phyloP scores from a whole-genome alignment of 163 green algal species.

The Coccomyxa subellipsoidea region DNA sequence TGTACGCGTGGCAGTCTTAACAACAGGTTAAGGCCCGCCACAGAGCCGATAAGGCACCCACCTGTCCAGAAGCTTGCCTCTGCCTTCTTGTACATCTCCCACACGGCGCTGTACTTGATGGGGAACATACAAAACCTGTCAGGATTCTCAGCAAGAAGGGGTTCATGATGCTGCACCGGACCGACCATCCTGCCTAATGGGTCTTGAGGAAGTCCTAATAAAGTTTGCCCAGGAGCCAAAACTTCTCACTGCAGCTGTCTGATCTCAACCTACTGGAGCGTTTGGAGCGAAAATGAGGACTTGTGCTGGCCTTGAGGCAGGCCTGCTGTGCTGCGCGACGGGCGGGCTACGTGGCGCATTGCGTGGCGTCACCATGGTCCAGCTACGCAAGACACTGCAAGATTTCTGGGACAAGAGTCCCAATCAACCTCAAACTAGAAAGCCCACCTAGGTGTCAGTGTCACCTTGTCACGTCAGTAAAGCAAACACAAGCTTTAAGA shows the following conservation, averaged over 20 bases:
- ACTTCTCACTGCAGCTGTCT: neutral
- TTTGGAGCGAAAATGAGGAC: neutral
- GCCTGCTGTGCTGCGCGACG: neutral
- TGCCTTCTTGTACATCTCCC: constrained; percentile 97
- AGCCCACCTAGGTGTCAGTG: too few relatives aligned
- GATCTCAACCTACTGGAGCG: neutral
- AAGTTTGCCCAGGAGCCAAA: too few relatives aligned
- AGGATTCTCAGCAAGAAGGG: constrained; percentile 77
- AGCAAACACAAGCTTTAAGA: too few relatives aligned
- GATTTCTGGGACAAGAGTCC: neutral
- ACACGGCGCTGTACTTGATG: constrained; percentile 80
- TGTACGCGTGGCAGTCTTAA: neutral
- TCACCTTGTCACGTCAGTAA: too few relatives aligned
- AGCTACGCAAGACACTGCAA: neutral
- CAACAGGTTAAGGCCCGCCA: neutral
- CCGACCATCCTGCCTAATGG: neutral
- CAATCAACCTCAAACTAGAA: too few relatives aligned
- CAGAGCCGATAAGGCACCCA: constrained; percentile 4
- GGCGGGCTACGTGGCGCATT: neutral
- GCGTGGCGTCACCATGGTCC: neutral
- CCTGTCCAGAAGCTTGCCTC: constrained; percentile 96
- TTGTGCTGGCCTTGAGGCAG: neutral
- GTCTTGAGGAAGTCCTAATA: too few relatives aligned
- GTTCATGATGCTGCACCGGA: constrained; percentile 45
- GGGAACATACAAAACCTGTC: constrained; percentile 96